A percentile compares a stretch with the other conserved stretches of the same genome.
Evolutionary conservation across 2,329 filamentous ascomycete genomes (phyloP).

Genomic region (Diaporthe australafricana): DNA sequence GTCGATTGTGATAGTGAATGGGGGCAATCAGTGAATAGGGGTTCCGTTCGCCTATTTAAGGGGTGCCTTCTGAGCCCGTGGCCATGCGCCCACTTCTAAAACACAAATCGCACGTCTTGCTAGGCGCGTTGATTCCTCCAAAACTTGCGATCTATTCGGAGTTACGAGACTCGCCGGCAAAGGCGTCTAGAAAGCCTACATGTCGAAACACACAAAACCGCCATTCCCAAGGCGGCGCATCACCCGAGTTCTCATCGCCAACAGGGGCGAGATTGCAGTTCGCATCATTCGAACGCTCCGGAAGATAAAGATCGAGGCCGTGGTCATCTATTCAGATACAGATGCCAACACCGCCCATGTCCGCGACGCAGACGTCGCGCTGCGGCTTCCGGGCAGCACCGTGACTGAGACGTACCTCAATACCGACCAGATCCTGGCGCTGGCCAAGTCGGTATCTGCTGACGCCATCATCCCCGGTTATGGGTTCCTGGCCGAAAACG

Average conservation of each 20-base stretch:
- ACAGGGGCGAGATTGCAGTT: slow-evolving; percentile 3
- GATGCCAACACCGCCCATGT: not conserved
- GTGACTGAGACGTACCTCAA: not conserved
- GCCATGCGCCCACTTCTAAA: too few species aligned
- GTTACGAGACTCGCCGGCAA: not conserved
- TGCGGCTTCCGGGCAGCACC: not conserved
- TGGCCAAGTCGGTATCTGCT: not conserved
- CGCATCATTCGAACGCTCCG: not conserved
- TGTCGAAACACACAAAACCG: not conserved
- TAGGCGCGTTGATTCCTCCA: too few species aligned
- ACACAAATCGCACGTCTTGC: too few species aligned
- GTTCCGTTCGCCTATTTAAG: too few species aligned
- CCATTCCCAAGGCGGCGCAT: not conserved
- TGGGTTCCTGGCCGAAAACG: slow-evolving; percentile 1
- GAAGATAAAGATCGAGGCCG: not conserved
- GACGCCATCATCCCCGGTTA: slow-evolving; percentile 3
- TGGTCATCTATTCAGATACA: not conserved
- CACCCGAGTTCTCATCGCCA: not conserved
- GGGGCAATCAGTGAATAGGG: too few species aligned
- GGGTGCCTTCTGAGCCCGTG: too few species aligned
- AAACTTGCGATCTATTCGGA: too few species aligned
- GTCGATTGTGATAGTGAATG: too few species aligned
- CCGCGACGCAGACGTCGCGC: not conserved
- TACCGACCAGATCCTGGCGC: not conserved
- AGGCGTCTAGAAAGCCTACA: not conserved